These are phyloP conservation scores for Lactifluus pinguis DNA, from an alignment of 768 basidiomycete genomes.

Conservation along the genomic window DNA sequence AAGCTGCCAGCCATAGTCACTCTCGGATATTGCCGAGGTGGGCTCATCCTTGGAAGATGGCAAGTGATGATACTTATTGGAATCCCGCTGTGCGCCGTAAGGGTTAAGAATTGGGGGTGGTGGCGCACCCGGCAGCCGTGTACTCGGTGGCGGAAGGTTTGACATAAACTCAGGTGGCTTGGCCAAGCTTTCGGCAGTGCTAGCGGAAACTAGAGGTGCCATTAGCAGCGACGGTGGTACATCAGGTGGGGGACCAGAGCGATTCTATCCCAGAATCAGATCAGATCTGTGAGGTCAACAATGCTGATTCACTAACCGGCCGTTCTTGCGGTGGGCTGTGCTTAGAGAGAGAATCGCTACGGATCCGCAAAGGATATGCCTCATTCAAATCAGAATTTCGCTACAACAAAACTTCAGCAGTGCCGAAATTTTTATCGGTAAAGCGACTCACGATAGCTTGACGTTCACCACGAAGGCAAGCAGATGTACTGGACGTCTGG, in stretches of 20 bases:
- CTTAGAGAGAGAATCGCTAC: background rate
- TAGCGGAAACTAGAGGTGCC: background rate
- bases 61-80: background rate
- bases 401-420: background rate
- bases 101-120: slow-evolving; percentile 6
- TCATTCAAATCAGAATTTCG: background rate
- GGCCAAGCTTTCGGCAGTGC: background rate
- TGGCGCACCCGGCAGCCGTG: slow-evolving; percentile 11
- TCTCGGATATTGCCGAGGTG: background rate
- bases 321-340: background rate
- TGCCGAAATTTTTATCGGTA: background rate
- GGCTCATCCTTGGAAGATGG: background rate
- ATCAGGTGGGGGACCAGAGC: background rate
- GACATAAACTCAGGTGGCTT: slow-evolving; percentile 4
- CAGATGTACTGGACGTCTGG: background rate
- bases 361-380: background rate
- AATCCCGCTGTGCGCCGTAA: background rate
- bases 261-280: background rate
- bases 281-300: background rate
- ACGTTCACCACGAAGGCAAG: slow-evolving; percentile 2
- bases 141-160: slow-evolving; percentile 13
- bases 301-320: background rate
- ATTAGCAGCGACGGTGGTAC: background rate
- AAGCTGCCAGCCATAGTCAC: background rate
- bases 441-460: background rate